A percentile compares a stretch with the other conserved stretches of the same genome.
These are phyloP conservation scores for Naganishia onofrii DNA, from an alignment of 768 basidiomycete genomes.

Conservation along the genomic window DNA sequence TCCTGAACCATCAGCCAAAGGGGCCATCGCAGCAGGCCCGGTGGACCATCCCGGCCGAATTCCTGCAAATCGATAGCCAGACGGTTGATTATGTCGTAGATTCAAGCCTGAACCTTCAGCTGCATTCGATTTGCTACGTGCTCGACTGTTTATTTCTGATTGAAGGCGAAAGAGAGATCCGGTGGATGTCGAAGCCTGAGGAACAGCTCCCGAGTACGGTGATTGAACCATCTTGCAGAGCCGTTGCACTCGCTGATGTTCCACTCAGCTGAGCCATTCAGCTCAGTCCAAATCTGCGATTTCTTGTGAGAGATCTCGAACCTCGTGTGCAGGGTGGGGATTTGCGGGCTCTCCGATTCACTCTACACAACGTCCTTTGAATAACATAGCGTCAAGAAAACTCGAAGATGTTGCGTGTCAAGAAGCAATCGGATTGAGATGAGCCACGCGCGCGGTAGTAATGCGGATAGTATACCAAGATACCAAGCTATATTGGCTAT, in stretches of 20 bases:
- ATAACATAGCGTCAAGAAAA: no score
- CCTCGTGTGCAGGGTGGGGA: no score
- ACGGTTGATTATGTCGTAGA: conserved; percentile 3
- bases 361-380: no score
- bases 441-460: no score
- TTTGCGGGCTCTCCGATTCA: no score
- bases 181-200: conserved; percentile 25
- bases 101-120: not conserved
- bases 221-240: not conserved
- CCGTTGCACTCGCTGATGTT: not conserved
- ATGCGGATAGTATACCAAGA: no score
- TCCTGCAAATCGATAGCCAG: conserved; percentile 16
- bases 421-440: no score
- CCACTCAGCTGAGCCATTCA: not conserved
- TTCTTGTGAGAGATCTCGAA: no score
- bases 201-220: conserved; percentile 25
- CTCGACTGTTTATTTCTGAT: conserved; percentile 22
- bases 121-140: conserved; percentile 22
- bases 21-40: not conserved
- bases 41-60: conserved; percentile 15
- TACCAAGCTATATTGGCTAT: no score
- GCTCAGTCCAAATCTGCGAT: not conserved
- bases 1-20: not conserved
- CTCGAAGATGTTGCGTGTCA: no score
- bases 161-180: conserved; percentile 27